Base-by-base conservation (phyloP, 2,329 filamentous ascomycete genomes). In the Phaeoacremonium minimum region DNA sequence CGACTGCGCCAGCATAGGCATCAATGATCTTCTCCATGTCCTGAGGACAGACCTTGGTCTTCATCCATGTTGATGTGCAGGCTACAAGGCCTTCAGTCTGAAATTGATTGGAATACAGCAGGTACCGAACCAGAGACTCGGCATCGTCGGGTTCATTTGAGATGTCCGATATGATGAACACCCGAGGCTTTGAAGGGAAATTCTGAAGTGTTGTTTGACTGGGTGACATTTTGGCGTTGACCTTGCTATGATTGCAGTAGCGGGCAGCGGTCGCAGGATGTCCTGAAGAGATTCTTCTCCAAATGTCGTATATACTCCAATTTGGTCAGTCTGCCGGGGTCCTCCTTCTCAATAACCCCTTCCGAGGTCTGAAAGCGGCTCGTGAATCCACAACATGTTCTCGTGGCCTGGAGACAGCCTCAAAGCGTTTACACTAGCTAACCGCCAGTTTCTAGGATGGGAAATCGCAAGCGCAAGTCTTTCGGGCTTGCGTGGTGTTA, bases 21-120 rank as follows among this genome's bases (percentile, higher is more conserved):
- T 70, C 51, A 32, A 70, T 37, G 26, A 71, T 66, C 22, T 57
- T 57, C 36, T 57, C 50, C 46, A 72, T 67, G 26, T 67, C 59
- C 39, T 69, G 51, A 7, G 66, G 59, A 38, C 58, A 56, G 19
- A 63, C 55, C 18, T 59, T 59, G 19, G 51, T 53, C 36, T 53
- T 61, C 51, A 70, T 58, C 65, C 66, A 71, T 44, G 58, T 66
- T 5, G 67, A 71, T 0, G 67, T 70, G 30, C 55, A 58, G 7
- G 65, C 68, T 4, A 67, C 63, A n/a, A 69, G 48, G 5, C 64
- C 68, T 32, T 66, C 54, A 4, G 62, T 67, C 13, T 60, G 46
- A 44, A 71, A 69, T 45, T 71, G 57, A 45, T 71, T 69, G 6
- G 59, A 52, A 44, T 71, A 71, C 1, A 66, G 48, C 5, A 71